Evolutionary conservation across 805 yeast genomes (phyloP).

Genomic region (Sungouiella thailandica): DNA sequence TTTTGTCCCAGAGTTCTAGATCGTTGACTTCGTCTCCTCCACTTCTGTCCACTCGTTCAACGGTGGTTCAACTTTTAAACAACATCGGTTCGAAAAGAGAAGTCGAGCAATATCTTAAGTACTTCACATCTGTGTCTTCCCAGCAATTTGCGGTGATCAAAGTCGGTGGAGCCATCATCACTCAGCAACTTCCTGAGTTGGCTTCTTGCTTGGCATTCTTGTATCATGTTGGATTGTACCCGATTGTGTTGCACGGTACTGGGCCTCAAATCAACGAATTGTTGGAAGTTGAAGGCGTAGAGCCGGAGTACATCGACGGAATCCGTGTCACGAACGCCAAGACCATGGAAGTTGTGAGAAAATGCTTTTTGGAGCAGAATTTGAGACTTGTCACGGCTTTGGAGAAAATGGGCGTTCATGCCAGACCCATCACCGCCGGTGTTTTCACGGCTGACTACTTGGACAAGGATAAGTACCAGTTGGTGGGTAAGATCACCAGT

Average conservation of each 20-base stretch:
- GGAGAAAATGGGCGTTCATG: constrained; percentile 94
- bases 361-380: constrained; percentile 93
- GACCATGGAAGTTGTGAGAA: constrained; percentile 94
- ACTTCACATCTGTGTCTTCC: constrained; percentile 91
- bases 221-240: constrained; percentile 95
- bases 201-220: constrained; percentile 94
- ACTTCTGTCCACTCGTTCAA: constrained; percentile 70
- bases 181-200: constrained; percentile 86
- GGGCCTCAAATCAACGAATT: constrained; percentile 98
- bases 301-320: constrained; percentile 94
- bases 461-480: constrained; percentile 83
- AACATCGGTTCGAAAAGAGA: constrained; percentile 97
- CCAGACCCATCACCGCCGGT: constrained; percentile 97
- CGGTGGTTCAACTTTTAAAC: constrained; percentile 90
- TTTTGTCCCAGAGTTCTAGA: constrained; percentile 1
- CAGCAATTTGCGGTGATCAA: constrained; percentile 98
- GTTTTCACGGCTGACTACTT: constrained; percentile 91
- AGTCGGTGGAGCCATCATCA: constrained; percentile 98
- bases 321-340: constrained; percentile 91
- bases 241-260: constrained; percentile 95
- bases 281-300: constrained; percentile 89
- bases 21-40: constrained; percentile 5
- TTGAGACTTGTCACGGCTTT: constrained; percentile 91
- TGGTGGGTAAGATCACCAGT: constrained; percentile 84
- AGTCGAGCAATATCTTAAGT: constrained; percentile 94